These are phyloP conservation scores for Gonapodya prolifera DNA, from an alignment of 192 early-diverging fungal species.

Conservation along the genomic window DNA sequence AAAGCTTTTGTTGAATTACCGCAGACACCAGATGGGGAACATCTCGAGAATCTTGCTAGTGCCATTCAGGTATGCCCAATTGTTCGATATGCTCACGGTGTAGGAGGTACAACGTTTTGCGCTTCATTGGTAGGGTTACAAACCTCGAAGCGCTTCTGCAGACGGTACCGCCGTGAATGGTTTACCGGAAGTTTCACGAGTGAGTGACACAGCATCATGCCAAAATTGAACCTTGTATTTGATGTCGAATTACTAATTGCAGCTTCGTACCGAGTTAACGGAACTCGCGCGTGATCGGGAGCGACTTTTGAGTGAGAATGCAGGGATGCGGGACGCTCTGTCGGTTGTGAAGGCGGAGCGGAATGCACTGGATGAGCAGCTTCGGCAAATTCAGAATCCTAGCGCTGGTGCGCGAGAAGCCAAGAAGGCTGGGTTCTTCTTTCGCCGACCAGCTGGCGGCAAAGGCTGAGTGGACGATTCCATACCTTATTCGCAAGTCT, in stretches of 20 bases:
- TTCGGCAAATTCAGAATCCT: background rate
- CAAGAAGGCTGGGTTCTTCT: background rate
- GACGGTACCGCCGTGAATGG: background rate
- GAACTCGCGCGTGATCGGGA: background rate
- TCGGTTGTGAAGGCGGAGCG: background rate
- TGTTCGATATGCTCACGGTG: background rate
- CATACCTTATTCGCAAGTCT: too few species aligned
- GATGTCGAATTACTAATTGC: background rate
- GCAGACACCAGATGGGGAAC: background rate
- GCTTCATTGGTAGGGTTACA: background rate
- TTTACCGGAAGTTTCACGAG: background rate
- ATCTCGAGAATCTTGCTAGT: background rate
- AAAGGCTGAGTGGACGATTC: too few species aligned
- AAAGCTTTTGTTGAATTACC: background rate
- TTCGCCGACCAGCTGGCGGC: too few species aligned
- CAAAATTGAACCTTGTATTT: background rate
- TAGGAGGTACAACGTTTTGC: background rate
- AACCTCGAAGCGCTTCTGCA: background rate
- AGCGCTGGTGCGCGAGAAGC: background rate
- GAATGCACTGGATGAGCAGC: background rate
- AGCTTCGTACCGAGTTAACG: background rate
- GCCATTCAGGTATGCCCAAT: background rate
- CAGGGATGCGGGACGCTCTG: background rate
- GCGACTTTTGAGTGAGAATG: background rate
- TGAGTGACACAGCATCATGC: too few species aligned